A percentile compares a stretch with the other conserved stretches of the same genome.
phyloP scores from a whole-genome alignment of 2,329 filamentous ascomycete genomes.

The Xylariaceae sp. region DNA sequence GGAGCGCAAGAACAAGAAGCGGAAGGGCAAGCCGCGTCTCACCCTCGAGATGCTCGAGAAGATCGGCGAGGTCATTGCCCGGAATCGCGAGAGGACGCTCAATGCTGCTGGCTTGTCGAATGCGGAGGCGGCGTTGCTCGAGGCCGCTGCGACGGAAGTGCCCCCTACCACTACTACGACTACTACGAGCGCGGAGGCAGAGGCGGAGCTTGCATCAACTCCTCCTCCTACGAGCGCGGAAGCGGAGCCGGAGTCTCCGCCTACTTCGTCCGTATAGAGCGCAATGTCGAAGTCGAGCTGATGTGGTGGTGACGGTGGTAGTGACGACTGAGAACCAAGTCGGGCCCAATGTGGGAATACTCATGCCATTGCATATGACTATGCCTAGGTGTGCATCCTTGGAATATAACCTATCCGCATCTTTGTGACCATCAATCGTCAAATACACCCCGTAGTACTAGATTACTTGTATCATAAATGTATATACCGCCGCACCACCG shows the following conservation, averaged over 20 bases:
- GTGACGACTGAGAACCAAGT: background rate
- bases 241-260: slow-evolving; percentile 10
- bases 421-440: too few relatives aligned
- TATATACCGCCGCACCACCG: slow-evolving; percentile 22
- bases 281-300: background rate
- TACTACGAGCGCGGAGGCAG: too few relatives aligned
- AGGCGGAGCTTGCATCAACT: too few relatives aligned
- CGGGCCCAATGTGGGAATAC: slow-evolving; percentile 16
- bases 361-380: background rate
- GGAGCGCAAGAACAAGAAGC: slow-evolving; percentile 47
- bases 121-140: background rate
- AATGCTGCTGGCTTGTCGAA: slow-evolving; percentile 32
- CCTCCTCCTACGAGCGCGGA: slow-evolving; percentile 5
- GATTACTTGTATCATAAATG: slow-evolving; percentile 28
- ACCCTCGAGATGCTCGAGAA: slow-evolving; percentile 55
- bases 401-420: too few relatives aligned
- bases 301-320: background rate
- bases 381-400: too few relatives aligned
- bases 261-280: slow-evolving; percentile 20
- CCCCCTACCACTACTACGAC: too few relatives aligned
- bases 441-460: background rate
- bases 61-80: slow-evolving; percentile 57
- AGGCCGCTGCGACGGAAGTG: too few relatives aligned
- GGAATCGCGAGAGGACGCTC: slow-evolving; percentile 43
- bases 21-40: slow-evolving; percentile 51